These are phyloP conservation scores for Xylaria sp. DNA, from an alignment of 2,329 filamentous ascomycete genomes.

Conservation along the genomic window DNA sequence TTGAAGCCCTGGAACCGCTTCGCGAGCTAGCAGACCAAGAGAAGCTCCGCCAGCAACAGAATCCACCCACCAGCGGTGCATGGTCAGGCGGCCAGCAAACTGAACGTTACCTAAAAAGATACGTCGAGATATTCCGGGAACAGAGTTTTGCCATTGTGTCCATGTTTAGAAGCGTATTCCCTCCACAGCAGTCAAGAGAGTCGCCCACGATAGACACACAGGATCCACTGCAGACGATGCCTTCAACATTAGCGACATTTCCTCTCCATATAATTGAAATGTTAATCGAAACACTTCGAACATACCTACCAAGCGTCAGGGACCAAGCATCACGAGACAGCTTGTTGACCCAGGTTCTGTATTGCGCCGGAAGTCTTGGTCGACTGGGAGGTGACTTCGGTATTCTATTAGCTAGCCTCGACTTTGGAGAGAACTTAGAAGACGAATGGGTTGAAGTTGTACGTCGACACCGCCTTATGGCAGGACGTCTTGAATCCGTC, in stretches of 20 bases:
- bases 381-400: slow-evolving; percentile 93
- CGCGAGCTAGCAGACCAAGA: slow-evolving; percentile 92
- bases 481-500: slow-evolving; percentile 79
- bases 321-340: slow-evolving; percentile 86
- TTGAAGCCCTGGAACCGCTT: slow-evolving; percentile 86
- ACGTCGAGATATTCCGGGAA: slow-evolving; percentile 96
- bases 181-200: slow-evolving; percentile 51
- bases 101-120: slow-evolving; percentile 92
- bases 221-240: slow-evolving; percentile 69
- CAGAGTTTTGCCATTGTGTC: slow-evolving; percentile 96
- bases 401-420: slow-evolving; percentile 78
- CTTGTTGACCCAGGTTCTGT: slow-evolving; percentile 89
- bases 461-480: slow-evolving; percentile 85
- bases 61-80: slow-evolving; percentile 52
- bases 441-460: slow-evolving; percentile 90
- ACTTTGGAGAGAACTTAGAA: slow-evolving; percentile 58
- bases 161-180: slow-evolving; percentile 92
- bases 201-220: slow-evolving; percentile 38
- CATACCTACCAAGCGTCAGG: slow-evolving; percentile 82
- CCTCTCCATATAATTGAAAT: slow-evolving; percentile 84
- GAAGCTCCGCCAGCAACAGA: slow-evolving; percentile 60
- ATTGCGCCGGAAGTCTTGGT: slow-evolving; percentile 91
- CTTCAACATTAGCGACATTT: slow-evolving; percentile 84
- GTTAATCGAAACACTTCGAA: slow-evolving; percentile 78
- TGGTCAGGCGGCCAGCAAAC: slow-evolving; percentile 88